Base-by-base conservation (phyloP, 345 rosid genomes). In the Euclidium syriacum region DNA sequence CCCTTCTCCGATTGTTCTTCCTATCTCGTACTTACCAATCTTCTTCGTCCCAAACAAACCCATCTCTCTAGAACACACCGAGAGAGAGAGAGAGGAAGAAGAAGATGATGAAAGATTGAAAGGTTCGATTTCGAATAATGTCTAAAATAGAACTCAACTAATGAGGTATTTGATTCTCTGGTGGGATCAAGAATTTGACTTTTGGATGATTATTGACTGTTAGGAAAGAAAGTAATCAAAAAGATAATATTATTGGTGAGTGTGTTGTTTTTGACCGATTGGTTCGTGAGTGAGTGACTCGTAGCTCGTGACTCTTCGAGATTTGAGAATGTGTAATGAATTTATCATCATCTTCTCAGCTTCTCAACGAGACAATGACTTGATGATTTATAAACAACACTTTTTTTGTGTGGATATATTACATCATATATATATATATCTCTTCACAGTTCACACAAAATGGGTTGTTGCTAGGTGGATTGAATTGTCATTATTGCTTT, bases 1-100 rank as follows among this genome's bases (percentile, higher is more conserved):
- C 43, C 96, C 98, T 68, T 85, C 96, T 14, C 96, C 98, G 12
- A 91, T 85, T 4, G 85, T 83, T 54, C 94, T 72, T 11, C 88
- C 68, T 10, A 89, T 76, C 69, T 64, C 75, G 34, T 86, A 92
- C 78, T 86, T 88, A 0, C 96, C 98, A 3, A 89, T 76, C 55
- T 74, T 79, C 68, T 64, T 75, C 41, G 80, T 58, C 51, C 52
- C 52, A 52, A 64, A 62, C 48, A 73, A 68, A 63, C 52, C 65
- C 73, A 67, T 68, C 35, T 67, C 36, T 11, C 4, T 5, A 29
- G 9, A 35, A 38, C 0, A 32, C 6, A 42, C 14, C 44, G 18
- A 33, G 12, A 20, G 10, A 7, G 1, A 4, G 1, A 6, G 23
- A 41, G 54, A 35, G 6, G 15, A 16, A 35, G 44, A 27, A 1